phyloP scores from a whole-genome alignment of 495 filamentous ascomycete genomes.

The Aspergillus taichungensis region DNA sequence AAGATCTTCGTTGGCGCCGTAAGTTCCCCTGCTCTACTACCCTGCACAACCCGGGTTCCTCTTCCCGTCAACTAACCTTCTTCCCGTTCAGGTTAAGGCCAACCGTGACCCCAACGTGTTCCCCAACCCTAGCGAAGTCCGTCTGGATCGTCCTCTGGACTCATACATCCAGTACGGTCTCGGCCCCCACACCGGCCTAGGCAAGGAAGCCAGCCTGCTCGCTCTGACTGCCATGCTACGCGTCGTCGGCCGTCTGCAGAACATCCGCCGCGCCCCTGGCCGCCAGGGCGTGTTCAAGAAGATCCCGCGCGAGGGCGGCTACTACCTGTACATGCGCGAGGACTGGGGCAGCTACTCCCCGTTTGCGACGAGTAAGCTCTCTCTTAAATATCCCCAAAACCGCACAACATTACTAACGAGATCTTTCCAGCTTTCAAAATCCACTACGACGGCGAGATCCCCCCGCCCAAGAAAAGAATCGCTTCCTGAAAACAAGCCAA shows the following conservation, averaged over 20 bases:
- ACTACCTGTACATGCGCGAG: constrained; percentile 62
- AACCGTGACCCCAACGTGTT: constrained; percentile 54
- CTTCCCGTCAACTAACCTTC: constrained; percentile 1
- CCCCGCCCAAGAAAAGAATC: constrained; percentile 13
- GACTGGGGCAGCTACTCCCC: constrained; percentile 63
- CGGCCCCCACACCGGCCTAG: constrained; percentile 55
- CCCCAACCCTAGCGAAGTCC: constrained; percentile 59
- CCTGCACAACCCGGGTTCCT: constrained; percentile 9
- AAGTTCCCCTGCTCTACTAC: constrained; percentile 5
- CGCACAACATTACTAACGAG: constrained; percentile 6
- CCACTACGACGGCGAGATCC: constrained; percentile 33
- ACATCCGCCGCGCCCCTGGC: constrained; percentile 60
- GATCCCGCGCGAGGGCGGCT: constrained; percentile 49
- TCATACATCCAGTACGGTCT: constrained; percentile 60
- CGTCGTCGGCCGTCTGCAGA: constrained; percentile 45
- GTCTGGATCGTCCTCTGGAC: constrained; percentile 56
- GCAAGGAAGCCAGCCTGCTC: constrained; percentile 49
- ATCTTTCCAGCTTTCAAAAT: constrained; percentile 30
- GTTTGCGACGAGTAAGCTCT: constrained; percentile 58
- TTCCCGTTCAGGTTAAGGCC: constrained; percentile 26
- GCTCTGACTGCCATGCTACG: constrained; percentile 59
- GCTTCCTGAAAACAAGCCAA: not conserved
- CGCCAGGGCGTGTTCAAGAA: constrained; percentile 67
- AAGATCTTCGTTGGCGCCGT: constrained; percentile 46
- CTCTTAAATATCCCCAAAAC: not conserved